Evolutionary conservation across 805 yeast species (phyloP), one percentile per base, ranked within the genome.

Genomic region (Candida patagonica): DNA sequence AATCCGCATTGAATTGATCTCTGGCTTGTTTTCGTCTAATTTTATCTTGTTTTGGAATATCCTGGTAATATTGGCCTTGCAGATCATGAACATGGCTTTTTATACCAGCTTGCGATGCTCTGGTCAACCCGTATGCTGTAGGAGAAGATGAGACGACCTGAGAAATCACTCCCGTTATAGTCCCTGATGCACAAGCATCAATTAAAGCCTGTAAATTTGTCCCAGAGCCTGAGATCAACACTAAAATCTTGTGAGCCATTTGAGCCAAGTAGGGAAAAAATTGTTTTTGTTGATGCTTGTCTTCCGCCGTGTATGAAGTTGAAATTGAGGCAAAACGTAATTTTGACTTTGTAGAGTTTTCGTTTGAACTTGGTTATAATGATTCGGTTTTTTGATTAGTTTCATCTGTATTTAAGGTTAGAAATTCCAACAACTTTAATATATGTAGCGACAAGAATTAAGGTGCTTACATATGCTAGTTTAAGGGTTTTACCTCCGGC

Each of bases 191-290:
- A 27, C 67, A 59, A 1, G 89, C 83, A 59, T 92, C 95, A 25
- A 92, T 86, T 29, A 92, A 66, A 0, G 98, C 97, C 59, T 92
- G 98, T 29, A 92, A 66, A 55, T 92, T 92, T n/a, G 96, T 78
- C 1, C 98, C 98, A 22, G 81, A 80, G 0, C 98, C 98, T 0
- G 97, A 88, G 17, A 92, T 92, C 27, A 92, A 72, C 0, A 92
- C 96, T 8, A 82, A 66, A 42, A 82, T 74, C 36, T 53, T 52
- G 32, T 8, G 25, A n/a, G 20, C n/a, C 26, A 17, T 37, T 3
- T 6, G 15, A 23, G 3, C 4, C 4, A 13, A 15, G 33, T 30
- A 13, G 29, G 29, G 13, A 26, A 26, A n/a, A n/a, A n/a, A n/a
- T n/a, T n/a, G n/a, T n/a, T n/a, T n/a, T n/a, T n/a, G n/a, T n/a